These are phyloP conservation scores for Ceratocystis cubensis DNA, from an alignment of 2,329 filamentous ascomycete species.

Conservation along the genomic window DNA sequence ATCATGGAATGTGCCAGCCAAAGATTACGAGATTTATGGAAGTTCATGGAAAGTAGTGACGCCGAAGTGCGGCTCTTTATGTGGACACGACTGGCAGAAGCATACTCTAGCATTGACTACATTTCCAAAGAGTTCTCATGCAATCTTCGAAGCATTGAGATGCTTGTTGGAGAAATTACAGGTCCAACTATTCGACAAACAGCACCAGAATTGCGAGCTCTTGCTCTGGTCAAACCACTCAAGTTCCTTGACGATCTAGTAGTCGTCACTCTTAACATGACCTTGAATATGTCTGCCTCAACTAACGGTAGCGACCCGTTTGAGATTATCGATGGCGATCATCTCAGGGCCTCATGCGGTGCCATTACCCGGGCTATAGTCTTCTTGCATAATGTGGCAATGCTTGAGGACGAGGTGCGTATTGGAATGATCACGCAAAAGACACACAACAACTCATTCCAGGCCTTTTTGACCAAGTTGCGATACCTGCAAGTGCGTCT, in stretches of 20 bases:
- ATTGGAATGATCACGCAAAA: slow-evolving; percentile 57
- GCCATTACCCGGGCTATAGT: slow-evolving; percentile 60
- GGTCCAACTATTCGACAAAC: slow-evolving; percentile 51
- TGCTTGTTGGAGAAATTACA: slow-evolving; percentile 53
- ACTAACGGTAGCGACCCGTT: slow-evolving; percentile 34
- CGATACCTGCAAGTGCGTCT: slow-evolving; percentile 77
- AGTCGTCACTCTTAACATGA: slow-evolving; percentile 55
- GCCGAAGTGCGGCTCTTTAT: slow-evolving; percentile 74
- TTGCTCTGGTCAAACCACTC: slow-evolving; percentile 60
- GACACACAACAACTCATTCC: slow-evolving; percentile 43
- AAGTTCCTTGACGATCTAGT: slow-evolving; percentile 69
- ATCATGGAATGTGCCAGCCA: slow-evolving; percentile 42
- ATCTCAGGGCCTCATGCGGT: slow-evolving; percentile 59
- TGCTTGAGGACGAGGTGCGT: slow-evolving; percentile 77
- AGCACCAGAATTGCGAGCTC: slow-evolving; percentile 51
- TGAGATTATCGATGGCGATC: slow-evolving; percentile 71
- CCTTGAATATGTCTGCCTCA: slow-evolving; percentile 50
- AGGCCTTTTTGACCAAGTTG: slow-evolving; percentile 49
- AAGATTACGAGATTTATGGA: slow-evolving; percentile 63
- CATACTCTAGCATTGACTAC: slow-evolving; percentile 76
- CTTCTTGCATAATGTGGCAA: slow-evolving; percentile 63
- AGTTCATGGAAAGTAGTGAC: slow-evolving; percentile 70
- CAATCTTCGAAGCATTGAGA: slow-evolving; percentile 71
- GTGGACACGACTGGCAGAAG: slow-evolving; percentile 82
- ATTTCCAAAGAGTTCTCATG: slow-evolving; percentile 81